Conservation (phyloP, 805 yeast species). For the Hanseniaspora lachancei region DNA sequence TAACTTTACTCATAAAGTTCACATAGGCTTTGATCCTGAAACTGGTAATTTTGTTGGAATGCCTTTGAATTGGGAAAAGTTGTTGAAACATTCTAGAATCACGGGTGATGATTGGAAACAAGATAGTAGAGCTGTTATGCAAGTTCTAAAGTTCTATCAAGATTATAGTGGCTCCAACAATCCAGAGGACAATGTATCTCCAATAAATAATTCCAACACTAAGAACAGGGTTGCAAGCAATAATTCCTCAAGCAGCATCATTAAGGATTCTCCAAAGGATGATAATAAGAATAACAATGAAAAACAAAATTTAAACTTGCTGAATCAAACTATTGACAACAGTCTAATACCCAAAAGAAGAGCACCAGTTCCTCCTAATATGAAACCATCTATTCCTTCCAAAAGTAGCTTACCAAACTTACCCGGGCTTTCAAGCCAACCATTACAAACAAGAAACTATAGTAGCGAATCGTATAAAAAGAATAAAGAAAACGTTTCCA, state of each 20-base stretch:
- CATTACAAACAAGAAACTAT: background rate
- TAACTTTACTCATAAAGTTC: slow-evolving; percentile 87
- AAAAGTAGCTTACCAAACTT: background rate
- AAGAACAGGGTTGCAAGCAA: background rate
- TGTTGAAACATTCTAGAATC: slow-evolving; percentile 74
- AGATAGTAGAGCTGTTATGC: slow-evolving; percentile 91
- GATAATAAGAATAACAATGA: slow-evolving; percentile 2
- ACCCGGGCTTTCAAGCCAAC: background rate
- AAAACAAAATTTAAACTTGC: background rate
- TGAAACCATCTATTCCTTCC: background rate
- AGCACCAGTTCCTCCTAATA: slow-evolving; percentile 43
- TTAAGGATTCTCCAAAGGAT: slow-evolving; percentile 7
- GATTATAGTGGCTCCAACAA: slow-evolving; percentile 26
- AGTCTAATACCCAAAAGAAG: slow-evolving; percentile 36
- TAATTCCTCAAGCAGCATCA: background rate
- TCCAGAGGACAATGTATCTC: background rate
- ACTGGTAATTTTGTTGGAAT: slow-evolving; percentile 81
- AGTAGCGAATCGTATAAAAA: background rate
- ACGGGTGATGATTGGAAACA: slow-evolving; percentile 83
- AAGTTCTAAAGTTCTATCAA: slow-evolving; percentile 69
- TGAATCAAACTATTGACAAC: slow-evolving; percentile 6
- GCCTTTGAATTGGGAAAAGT: slow-evolving; percentile 85
- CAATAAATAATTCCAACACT: slow-evolving; percentile 8
- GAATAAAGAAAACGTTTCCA: slow-evolving; percentile 20
- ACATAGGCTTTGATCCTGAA: slow-evolving; percentile 75